Conservation (phyloP, 768 basidiomycete genomes). For the Pleurotus djamor region DNA sequence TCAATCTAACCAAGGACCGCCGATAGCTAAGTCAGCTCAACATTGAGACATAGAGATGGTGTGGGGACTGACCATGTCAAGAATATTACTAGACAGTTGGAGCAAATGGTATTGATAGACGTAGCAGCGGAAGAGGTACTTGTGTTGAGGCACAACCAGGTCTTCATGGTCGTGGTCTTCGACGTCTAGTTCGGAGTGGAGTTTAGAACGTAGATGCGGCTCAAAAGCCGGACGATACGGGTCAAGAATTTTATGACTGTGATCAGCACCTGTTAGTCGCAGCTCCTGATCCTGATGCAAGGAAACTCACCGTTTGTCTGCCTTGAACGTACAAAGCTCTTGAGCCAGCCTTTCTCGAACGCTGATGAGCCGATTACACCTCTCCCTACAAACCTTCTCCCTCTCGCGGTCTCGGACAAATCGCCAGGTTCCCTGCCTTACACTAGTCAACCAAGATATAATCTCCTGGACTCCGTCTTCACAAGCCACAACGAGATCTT, state of each 20-base stretch:
- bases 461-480: conserved; percentile 35
- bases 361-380: conserved; percentile 32
- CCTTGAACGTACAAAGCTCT: conserved; percentile 44
- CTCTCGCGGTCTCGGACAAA: conserved; percentile 30
- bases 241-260: conserved; percentile 50
- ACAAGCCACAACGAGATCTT: conserved; percentile 46
- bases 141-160: conserved; percentile 47
- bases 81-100: conserved; percentile 31
- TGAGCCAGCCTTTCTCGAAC: conserved; percentile 31
- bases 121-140: conserved; percentile 72
- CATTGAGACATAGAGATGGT: not conserved
- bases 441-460: conserved; percentile 48
- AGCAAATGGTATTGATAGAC: conserved; percentile 64
- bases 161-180: conserved; percentile 21
- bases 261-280: no score
- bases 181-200: conserved; percentile 12
- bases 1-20: conserved; percentile 41
- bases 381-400: conserved; percentile 26
- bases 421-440: conserved; percentile 30
- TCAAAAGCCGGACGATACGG: conserved; percentile 58
- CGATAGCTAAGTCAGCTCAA: not conserved
- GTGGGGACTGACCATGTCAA: conserved; percentile 35
- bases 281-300: not conserved
- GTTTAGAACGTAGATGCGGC: conserved; percentile 19
- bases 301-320: conserved; percentile 44